Evolutionary conservation across 192 early-diverging fungal species (phyloP), one percentile per base, ranked within the genome.

Genomic region (Coemansia asiatica): DNA sequence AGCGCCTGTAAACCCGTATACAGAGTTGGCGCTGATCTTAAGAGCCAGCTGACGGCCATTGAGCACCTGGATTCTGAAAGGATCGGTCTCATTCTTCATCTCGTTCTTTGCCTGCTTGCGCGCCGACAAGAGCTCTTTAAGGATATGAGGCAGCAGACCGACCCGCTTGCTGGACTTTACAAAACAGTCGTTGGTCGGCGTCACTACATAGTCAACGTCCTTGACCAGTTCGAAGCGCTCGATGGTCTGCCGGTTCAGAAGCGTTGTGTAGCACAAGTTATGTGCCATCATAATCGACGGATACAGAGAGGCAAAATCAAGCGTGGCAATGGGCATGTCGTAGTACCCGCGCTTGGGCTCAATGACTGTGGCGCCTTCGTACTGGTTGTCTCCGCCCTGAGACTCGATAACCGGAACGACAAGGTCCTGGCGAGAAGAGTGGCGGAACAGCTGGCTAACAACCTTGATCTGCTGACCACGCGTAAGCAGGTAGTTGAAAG

Each of bases 271-370:
- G 77, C 97, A 99, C 25, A 99, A 85, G 68, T 99, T 99, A 81
- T 96, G 97, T 25, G 94, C 95, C 90, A 97, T 97, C 94, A 99
- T 99, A 64, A 99, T 99, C 9, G 95, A 96, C 18, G 97, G 97
- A 73, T 98, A 98, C 68, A 98, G 86, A 3, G 95, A 97, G 0
- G 90, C 93, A 74, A 99, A 99, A 88, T 99, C 97, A 29, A 99
- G 88, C 1, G 95, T 98, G 8, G 97, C 93, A 76, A 99, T 97
- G 2, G 95, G 95, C n/a, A 88, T 74, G 68, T 95, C 90, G 68
- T 98, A 98, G 63, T 90, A 99, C 9, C 95, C 97, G 64, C 88
- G 92, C 60, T 86, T 82, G 28, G 97, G 95, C 50, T 99, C 97
- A 75, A 99, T 93, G 46, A 99, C 95, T 10, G 89, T 95, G 7